Evolutionary conservation across 768 basidiomycete genomes (phyloP), one percentile per base, ranked within the genome.

Genomic region (Lactifluus echinatus): DNA sequence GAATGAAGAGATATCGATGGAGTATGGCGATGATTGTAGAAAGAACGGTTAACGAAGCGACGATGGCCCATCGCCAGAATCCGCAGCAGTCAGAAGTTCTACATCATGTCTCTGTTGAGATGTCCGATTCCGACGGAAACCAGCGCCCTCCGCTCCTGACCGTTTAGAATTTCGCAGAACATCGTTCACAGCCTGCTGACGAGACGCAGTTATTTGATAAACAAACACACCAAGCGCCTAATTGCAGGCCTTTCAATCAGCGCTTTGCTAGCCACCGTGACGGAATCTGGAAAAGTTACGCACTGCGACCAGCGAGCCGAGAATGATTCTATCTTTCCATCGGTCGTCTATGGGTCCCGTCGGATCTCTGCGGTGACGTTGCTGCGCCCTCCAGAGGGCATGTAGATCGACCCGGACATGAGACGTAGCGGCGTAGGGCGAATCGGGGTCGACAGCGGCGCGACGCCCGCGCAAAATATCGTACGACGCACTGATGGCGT

Each of bases 401-500:
- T 59, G 57, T 28, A 59, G 17, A 26, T 59, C 57, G 19, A 59
- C 46, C 15, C 53, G 57, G 15, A 46, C 19, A 40, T n/a, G 45
- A 12, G 61, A 56, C 50, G 66, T 64, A 36, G 66, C 63, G 33
- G 66, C 51, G 44, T 68, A 60, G 40, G 66, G 65, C 24, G 58
- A 65, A 56, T 52, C 61, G 21, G 58, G 39, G 33, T 63, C 59
- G 11, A 46, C 23, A 8, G 40, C 36, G 15, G 78, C 54, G 17
- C 65, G 68, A 64, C 78, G 80, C 8, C 80, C 79, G 14, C 78
- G 77, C 19, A 90, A 75, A 17, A 72, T 64, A 55, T 85, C 84
- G 62, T 90, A 90, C 12, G 87, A 87, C 15, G 76, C 68, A 26
- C 79, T 76, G 61, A 90, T 86, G 2, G 83, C 74, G 63, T 83